These are phyloP conservation scores for Coniophora puteana DNA, from an alignment of 1,284 basidiomycete genomes.

Conservation along the genomic window DNA sequence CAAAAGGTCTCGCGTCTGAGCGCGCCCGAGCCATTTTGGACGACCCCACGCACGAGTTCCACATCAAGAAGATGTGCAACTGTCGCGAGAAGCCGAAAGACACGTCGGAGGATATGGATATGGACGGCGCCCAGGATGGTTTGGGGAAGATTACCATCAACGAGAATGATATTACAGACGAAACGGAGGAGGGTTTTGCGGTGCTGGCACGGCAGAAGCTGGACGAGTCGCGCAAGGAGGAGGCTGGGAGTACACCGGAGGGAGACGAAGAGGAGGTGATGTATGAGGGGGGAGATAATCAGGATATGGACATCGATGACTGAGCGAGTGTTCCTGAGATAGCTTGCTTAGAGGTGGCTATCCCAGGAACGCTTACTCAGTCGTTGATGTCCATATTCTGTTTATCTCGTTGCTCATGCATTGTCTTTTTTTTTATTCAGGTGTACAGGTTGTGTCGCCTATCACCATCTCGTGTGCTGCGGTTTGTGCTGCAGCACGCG, in stretches of 20 bases:
- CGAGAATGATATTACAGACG: constrained; percentile 20
- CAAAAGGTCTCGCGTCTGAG: constrained; percentile 64
- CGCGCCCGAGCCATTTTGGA: constrained; percentile 49
- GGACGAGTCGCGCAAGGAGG: constrained; percentile 12
- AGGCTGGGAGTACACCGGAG: neutral
- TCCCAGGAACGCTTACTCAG: too few relatives aligned
- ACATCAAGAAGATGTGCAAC: constrained; percentile 48
- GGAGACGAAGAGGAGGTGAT: neutral
- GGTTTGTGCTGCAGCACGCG: too few relatives aligned
- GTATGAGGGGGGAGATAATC: neutral
- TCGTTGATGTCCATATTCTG: too few relatives aligned
- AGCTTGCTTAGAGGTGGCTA: too few relatives aligned
- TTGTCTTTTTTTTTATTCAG: too few relatives aligned
- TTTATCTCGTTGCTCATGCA: too few relatives aligned
- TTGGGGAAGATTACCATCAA: too few relatives aligned
- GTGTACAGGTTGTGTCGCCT: too few relatives aligned
- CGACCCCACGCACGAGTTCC: constrained; percentile 40
- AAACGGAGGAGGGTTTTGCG: constrained; percentile 31
- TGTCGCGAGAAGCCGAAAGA: constrained; percentile 35
- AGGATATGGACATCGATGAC: neutral
- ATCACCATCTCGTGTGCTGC: too few relatives aligned
- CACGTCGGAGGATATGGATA: constrained; percentile 10
- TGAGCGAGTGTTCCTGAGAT: too few relatives aligned
- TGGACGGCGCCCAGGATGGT: too few relatives aligned
- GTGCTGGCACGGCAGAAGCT: constrained; percentile 27